Percentiles rank a stretch among this genome's conserved stretches.
These are phyloP conservation scores for Tulasnella sp. DNA, from an alignment of 768 basidiomycete species.

Conservation along the genomic window DNA sequence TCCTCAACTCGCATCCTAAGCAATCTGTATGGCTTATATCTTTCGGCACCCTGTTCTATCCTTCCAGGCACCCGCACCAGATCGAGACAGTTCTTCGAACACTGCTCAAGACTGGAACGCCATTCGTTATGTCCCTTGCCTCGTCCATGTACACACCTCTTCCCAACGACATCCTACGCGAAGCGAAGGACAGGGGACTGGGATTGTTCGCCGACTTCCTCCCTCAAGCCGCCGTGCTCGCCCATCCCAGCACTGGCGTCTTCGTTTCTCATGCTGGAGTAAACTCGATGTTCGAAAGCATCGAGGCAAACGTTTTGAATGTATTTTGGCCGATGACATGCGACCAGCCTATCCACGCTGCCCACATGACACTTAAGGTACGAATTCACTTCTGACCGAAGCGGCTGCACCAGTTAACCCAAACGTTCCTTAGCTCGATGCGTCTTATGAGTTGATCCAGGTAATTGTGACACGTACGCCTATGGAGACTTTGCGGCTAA, in stretches of 20 bases:
- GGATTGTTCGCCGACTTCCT: conserved; percentile 14
- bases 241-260: conserved; percentile 6
- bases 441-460: conserved; percentile 5
- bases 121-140: conserved; percentile 12
- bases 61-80: not conserved
- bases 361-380: conserved; percentile 10
- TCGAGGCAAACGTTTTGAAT: conserved; percentile 2
- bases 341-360: conserved; percentile 19
- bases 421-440: not conserved
- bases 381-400: not conserved
- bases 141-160: conserved; percentile 4
- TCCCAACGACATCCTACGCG: not conserved
- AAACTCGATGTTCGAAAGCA: conserved; percentile 22
- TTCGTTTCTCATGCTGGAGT: conserved; percentile 19
- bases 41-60: conserved; percentile 22
- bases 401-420: not conserved
- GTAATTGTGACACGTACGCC: not conserved
- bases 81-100: conserved; percentile 8
- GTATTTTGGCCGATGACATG: conserved; percentile 20
- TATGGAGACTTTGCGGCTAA: no score
- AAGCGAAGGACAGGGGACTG: not conserved
- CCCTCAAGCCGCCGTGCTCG: not conserved
- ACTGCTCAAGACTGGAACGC: conserved; percentile 9
- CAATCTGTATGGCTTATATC: conserved; percentile 15
- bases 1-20: conserved; percentile 16